phyloP scores from a whole-genome alignment of 2,329 filamentous ascomycete genomes.

The Malbranchea zuffiana region DNA sequence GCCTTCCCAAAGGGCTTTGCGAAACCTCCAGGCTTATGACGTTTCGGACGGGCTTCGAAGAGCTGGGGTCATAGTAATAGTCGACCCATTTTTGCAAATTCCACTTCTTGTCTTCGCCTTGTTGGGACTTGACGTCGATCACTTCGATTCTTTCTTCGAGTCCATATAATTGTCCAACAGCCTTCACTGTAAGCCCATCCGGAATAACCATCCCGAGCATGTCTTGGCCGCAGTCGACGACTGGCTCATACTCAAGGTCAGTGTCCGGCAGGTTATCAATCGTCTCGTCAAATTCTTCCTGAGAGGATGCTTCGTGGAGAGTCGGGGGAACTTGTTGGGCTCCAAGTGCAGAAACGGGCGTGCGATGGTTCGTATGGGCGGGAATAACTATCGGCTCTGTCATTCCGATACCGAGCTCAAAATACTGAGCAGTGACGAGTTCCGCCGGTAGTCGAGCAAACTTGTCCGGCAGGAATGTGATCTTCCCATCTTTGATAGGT shows the following conservation, averaged over 20 bases:
- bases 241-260: conserved; percentile 28
- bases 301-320: conserved; percentile 26
- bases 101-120: conserved; percentile 54
- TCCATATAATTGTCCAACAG: conserved; percentile 54
- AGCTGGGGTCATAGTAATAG: conserved; percentile 53
- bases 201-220: conserved; percentile 59
- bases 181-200: conserved; percentile 50
- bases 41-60: conserved; percentile 53
- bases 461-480: conserved; percentile 49
- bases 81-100: conserved; percentile 56
- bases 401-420: conserved; percentile 53
- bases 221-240: conserved; percentile 52
- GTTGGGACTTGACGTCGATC: conserved; percentile 59
- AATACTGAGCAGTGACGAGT: conserved; percentile 51
- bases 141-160: conserved; percentile 53
- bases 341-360: conserved; percentile 26
- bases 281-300: conserved; percentile 25
- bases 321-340: conserved; percentile 19
- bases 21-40: conserved; percentile 61
- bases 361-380: conserved; percentile 47
- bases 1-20: conserved; percentile 49
- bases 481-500: conserved; percentile 54
- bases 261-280: conserved; percentile 31
- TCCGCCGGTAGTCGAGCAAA: conserved; percentile 56
- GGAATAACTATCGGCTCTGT: conserved; percentile 57